Conservation (phyloP, 1,139 yeast genomes). For the Suhomyces kunorum region DNA sequence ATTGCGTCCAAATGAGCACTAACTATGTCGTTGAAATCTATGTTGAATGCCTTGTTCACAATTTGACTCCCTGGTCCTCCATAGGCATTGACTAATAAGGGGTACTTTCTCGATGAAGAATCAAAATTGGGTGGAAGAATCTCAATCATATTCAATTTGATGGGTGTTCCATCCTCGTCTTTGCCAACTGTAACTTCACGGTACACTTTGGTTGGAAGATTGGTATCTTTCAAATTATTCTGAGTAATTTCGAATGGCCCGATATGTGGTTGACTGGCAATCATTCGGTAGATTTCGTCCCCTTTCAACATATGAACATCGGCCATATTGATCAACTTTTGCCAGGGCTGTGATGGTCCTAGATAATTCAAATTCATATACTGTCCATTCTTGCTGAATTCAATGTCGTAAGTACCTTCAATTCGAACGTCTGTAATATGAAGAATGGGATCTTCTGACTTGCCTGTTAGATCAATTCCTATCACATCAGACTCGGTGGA, state of each 20-base stretch:
- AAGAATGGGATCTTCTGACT: conserved; percentile 9
- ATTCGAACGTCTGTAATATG: conserved; percentile 25
- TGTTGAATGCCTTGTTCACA: conserved; percentile 52
- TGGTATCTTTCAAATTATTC: conserved; percentile 30
- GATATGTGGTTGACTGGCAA: conserved; percentile 31
- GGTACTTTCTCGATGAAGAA: conserved; percentile 56
- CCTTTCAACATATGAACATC: conserved; percentile 25
- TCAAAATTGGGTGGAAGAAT: conserved; percentile 73
- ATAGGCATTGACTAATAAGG: conserved; percentile 78
- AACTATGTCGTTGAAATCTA: conserved; percentile 70
- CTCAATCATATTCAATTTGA: conserved; percentile 68
- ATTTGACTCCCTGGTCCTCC: conserved; percentile 95
- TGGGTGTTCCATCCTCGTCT: conserved; percentile 37
- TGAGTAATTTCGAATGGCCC: conserved; percentile 32
- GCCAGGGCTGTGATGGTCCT: conserved; percentile 73
- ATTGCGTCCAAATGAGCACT: conserved; percentile 71
- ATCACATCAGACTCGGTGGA: conserved; percentile 55
- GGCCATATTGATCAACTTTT: conserved; percentile 50
- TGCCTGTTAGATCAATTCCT: conserved; percentile 25
- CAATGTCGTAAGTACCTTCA: conserved; percentile 35
- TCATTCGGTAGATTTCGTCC: conserved; percentile 18
- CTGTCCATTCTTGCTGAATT: conserved; percentile 57
- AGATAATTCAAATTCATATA: conserved; percentile 53
- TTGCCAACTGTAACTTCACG: conserved; percentile 49
- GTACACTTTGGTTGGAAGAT: conserved; percentile 58